Conservation (phyloP, 345 rosid species). For the Physaria fendleri region DNA sequence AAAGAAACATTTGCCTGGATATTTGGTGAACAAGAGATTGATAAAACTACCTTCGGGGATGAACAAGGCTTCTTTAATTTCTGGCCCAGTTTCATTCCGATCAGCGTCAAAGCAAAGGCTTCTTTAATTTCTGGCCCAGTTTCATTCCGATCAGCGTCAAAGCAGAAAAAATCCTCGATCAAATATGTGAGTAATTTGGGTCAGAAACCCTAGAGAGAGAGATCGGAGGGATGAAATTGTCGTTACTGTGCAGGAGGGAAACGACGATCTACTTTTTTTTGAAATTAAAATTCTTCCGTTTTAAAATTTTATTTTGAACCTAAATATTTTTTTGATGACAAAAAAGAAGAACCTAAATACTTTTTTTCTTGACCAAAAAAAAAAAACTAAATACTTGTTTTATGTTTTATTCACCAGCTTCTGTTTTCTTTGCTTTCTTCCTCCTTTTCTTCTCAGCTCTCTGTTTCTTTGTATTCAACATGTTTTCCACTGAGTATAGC, state of each 20-base stretch:
- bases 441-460: too few species aligned
- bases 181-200: neutral
- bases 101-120: constrained; percentile 33
- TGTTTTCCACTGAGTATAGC: too few species aligned
- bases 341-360: too few species aligned
- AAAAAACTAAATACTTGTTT: too few species aligned
- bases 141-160: constrained; percentile 34
- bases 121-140: constrained; percentile 40
- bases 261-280: neutral
- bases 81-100: constrained; percentile 44
- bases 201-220: constrained; percentile 19
- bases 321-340: too few species aligned
- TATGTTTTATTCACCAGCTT: too few species aligned
- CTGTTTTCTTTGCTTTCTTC: too few species aligned
- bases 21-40: neutral
- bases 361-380: too few species aligned
- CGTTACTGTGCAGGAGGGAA: constrained; percentile 26
- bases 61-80: constrained; percentile 44
- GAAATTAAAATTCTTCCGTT: constrained; percentile 2
- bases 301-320: neutral
- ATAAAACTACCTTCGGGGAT: constrained; percentile 43
- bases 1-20: constrained; percentile 1
- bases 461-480: too few species aligned
- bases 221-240: neutral
- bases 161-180: neutral